Evolutionary conservation across 140 eudicot species (phyloP).

Genomic region (Bidens hawaiensis): DNA sequence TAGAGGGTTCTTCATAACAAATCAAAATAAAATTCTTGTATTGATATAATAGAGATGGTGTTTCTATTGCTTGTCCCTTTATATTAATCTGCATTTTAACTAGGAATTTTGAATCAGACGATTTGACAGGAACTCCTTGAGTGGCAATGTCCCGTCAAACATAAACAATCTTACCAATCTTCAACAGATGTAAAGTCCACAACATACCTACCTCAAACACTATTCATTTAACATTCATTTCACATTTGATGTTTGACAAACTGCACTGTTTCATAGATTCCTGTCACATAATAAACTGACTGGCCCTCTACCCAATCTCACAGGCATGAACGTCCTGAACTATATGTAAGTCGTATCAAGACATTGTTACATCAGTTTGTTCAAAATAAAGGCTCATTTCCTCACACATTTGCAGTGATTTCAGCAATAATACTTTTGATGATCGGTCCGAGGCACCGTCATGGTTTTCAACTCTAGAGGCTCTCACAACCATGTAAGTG

Average conservation of each 20-base stretch:
- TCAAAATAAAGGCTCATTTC: neutral
- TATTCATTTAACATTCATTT: neutral
- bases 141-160: constrained; percentile 48
- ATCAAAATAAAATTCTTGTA: no score
- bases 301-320: constrained; percentile 54
- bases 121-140: constrained; percentile 46
- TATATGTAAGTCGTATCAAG: constrained; percentile 59
- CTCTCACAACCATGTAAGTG: constrained; percentile 67
- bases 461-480: constrained; percentile 55
- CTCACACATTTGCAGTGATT: constrained; percentile 36
- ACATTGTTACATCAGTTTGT: neutral
- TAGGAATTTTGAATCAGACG: constrained; percentile 32
- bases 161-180: constrained; percentile 44
- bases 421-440: constrained; percentile 85
- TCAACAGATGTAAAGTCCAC: constrained; percentile 37
- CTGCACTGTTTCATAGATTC: constrained; percentile 31
- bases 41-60: no score
- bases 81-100: neutral
- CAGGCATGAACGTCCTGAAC: constrained; percentile 59
- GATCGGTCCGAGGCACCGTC: constrained; percentile 38
- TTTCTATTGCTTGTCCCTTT: no score
- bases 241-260: neutral
- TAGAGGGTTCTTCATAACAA: no score
- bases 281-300: constrained; percentile 49
- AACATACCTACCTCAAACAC: constrained; percentile 6